Conservation (phyloP, 495 filamentous ascomycete species). For the Paragyromitra xinjiangensis region DNA sequence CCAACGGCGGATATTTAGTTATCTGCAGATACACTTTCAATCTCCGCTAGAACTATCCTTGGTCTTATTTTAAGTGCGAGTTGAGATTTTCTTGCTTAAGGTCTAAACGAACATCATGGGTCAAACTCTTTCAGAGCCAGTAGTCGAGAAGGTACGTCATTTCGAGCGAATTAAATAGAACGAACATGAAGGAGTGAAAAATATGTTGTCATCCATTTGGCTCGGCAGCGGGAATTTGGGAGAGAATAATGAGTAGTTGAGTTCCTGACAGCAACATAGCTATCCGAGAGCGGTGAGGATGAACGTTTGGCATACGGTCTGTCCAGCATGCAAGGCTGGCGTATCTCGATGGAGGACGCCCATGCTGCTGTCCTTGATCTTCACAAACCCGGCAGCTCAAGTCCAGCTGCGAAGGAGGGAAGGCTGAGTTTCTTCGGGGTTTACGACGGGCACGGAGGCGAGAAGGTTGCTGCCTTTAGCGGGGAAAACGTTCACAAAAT, state of each 20-base stretch:
- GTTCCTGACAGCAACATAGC: slow-evolving; percentile 63
- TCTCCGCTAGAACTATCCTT: slow-evolving; percentile 21
- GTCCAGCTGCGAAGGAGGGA: slow-evolving; percentile 71
- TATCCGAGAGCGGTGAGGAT: slow-evolving; percentile 89
- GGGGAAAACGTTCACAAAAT: slow-evolving; percentile 95
- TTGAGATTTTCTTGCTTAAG: slow-evolving; percentile 29
- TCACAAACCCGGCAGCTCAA: slow-evolving; percentile 68
- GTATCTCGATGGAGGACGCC: slow-evolving; percentile 98
- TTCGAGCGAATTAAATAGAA: slow-evolving; percentile 26
- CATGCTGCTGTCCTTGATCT: slow-evolving; percentile 90
- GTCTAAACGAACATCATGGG: slow-evolving; percentile 71
- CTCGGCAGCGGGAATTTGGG: slow-evolving; percentile 33
- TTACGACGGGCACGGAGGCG: slow-evolving; percentile 96
- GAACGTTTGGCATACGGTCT: slow-evolving; percentile 90
- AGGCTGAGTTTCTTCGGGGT: slow-evolving; percentile 96
- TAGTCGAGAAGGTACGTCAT: slow-evolving; percentile 91
- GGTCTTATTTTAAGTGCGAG: slow-evolving; percentile 17
- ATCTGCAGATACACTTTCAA: slow-evolving; percentile 17
- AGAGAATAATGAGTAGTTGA: slow-evolving; percentile 36
- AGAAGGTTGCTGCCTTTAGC: slow-evolving; percentile 92
- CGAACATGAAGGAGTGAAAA: slow-evolving; percentile 29
- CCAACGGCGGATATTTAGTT: slow-evolving; percentile 11
- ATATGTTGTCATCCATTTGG: slow-evolving; percentile 19
- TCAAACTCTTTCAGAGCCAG: slow-evolving; percentile 98
- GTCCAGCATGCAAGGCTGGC: slow-evolving; percentile 99